These are phyloP conservation scores for Phialophora macrospora DNA, from an alignment of 2,329 filamentous ascomycete species.

Conservation along the genomic window DNA sequence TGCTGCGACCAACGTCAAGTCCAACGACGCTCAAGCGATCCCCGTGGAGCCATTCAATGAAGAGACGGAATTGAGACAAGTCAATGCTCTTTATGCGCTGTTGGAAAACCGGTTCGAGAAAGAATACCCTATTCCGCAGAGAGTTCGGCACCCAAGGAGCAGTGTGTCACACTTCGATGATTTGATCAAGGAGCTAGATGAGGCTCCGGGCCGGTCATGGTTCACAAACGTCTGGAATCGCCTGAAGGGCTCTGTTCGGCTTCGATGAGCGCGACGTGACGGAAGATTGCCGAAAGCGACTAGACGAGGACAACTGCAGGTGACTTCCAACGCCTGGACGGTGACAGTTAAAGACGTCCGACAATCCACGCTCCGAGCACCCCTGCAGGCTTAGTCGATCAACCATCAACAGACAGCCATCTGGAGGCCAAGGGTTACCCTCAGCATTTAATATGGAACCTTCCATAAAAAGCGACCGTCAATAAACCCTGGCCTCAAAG, in stretches of 20 bases:
- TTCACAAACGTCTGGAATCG: slow-evolving; percentile 52
- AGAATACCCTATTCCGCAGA: slow-evolving; percentile 54
- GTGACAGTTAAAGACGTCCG: not conserved
- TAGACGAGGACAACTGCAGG: not conserved
- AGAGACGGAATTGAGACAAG: slow-evolving; percentile 50
- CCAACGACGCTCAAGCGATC: slow-evolving; percentile 34
- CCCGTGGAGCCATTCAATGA: slow-evolving; percentile 39
- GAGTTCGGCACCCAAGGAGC: slow-evolving; percentile 56
- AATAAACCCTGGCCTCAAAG: not conserved
- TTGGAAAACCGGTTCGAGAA: slow-evolving; percentile 63
- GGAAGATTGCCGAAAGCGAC: not conserved
- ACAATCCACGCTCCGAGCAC: not conserved
- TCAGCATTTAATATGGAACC: not conserved
- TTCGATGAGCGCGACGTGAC: slow-evolving; percentile 21
- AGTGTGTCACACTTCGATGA: slow-evolving; percentile 59
- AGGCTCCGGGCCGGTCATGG: slow-evolving; percentile 58
- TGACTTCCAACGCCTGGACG: not conserved
- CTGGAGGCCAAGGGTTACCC: too few relatives aligned
- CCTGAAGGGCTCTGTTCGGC: slow-evolving; percentile 47
- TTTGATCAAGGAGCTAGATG: slow-evolving; percentile 58
- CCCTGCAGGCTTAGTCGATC: not conserved
- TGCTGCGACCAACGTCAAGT: slow-evolving; percentile 27
- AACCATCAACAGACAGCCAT: not conserved
- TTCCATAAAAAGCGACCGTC: not conserved
- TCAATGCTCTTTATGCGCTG: slow-evolving; percentile 65